Evolutionary conservation across 2,329 filamentous ascomycete genomes (phyloP).

Genomic region (Aspergillus ochraceus): DNA sequence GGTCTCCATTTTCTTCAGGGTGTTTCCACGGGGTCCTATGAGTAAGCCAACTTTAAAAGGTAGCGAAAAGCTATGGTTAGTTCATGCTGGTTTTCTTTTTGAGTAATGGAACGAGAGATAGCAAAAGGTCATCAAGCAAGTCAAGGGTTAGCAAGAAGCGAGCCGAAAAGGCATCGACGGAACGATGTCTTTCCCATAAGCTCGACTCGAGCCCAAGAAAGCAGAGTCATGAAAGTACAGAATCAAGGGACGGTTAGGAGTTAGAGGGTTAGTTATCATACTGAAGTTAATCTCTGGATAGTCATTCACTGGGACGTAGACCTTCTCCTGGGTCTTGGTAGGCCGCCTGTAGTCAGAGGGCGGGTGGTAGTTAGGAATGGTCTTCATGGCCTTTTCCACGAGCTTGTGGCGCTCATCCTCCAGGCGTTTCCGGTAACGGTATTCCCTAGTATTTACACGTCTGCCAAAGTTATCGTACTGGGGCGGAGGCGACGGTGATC

Average conservation of each 20-base stretch:
- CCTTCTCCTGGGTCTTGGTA: conserved; percentile 99
- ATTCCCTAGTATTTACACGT: conserved; percentile 98
- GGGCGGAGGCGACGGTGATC: conserved; percentile 90
- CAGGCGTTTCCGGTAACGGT: conserved; percentile 94
- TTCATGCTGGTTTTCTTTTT: conserved; percentile 49
- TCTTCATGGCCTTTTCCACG: conserved; percentile 99
- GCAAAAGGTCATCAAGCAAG: conserved; percentile 30
- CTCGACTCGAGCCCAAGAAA: conserved; percentile 46
- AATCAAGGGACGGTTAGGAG: conserved; percentile 62
- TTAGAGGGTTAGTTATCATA: conserved; percentile 99
- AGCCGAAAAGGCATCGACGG: conserved; percentile 35
- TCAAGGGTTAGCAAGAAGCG: conserved; percentile 45
- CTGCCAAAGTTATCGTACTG: conserved; percentile 99
- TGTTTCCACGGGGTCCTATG: conserved; percentile 99
- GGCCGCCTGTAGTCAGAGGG: conserved; percentile 97
- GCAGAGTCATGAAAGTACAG: conserved; percentile 35
- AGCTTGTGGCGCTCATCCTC: conserved; percentile 99
- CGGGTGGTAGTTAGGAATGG: conserved; percentile 98
- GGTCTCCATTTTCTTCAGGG: conserved; percentile 98
- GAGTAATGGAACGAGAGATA: conserved; percentile 25
- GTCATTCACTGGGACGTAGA: conserved; percentile 99
- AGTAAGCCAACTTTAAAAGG: conserved; percentile 96
- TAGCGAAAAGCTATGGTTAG: conserved; percentile 82
- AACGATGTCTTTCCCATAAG: conserved; percentile 34
- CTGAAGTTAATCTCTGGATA: conserved; percentile 99